Percentiles rank a stretch among this genome's conserved stretches.
These are phyloP conservation scores for Lactarius deliciosus DNA, from an alignment of 768 basidiomycete genomes.

Conservation along the genomic window DNA sequence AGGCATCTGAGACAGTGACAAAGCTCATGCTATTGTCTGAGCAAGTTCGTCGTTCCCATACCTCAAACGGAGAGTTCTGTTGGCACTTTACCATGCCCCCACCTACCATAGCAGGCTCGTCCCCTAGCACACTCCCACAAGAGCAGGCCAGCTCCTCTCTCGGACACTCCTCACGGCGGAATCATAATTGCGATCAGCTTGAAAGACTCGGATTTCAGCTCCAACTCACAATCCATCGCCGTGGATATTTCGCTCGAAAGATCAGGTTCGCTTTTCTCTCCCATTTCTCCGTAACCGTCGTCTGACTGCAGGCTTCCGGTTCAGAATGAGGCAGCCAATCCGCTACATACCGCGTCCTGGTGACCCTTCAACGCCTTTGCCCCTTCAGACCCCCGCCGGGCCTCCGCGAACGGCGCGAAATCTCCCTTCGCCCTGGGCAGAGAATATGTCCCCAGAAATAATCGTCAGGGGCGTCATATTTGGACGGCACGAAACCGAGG, in stretches of 20 bases:
- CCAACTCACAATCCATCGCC: conserved; percentile 18
- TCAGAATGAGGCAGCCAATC: conserved; percentile 7
- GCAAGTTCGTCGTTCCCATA: conserved; percentile 3
- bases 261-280: conserved; percentile 13
- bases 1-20: conserved; percentile 1
- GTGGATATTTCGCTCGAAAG: conserved; percentile 2
- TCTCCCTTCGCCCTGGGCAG: conserved; percentile 3
- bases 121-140: not conserved
- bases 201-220: conserved; percentile 1
- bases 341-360: not conserved
- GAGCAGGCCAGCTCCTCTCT: not conserved
- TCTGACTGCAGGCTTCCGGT: not conserved
- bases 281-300: not conserved
- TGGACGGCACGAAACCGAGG: not conserved
- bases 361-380: not conserved
- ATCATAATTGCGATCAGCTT: not conserved
- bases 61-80: conserved; percentile 1
- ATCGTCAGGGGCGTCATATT: conserved; percentile 16
- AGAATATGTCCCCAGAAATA: conserved; percentile 10
- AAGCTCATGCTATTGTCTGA: conserved; percentile 4
- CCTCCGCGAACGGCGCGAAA: not conserved
- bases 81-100: conserved; percentile 19
- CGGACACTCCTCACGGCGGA: not conserved
- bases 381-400: not conserved
- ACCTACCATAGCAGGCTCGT: not conserved